A percentile compares a stretch with the other conserved stretches of the same genome.
Conservation (phyloP, 106 monocot species). For the Allium fistulosum region DNA sequence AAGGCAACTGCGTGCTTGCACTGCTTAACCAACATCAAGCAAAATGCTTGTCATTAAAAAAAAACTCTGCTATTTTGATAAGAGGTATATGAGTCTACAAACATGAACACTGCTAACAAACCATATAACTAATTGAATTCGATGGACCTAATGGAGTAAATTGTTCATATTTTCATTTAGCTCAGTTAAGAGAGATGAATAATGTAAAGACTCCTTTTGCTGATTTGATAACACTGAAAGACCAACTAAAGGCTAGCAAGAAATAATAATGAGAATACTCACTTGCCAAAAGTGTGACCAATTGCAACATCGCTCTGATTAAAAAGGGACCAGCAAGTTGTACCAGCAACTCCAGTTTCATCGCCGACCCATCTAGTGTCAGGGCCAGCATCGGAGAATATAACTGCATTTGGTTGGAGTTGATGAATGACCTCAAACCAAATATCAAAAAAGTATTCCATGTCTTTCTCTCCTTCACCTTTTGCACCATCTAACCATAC, state of each 20-base stretch:
- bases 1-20: too few species aligned
- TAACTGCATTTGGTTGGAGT: slow-evolving; percentile 74
- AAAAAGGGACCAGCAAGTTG: slow-evolving; percentile 94
- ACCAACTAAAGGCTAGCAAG: neutral
- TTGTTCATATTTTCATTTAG: too few species aligned
- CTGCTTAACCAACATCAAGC: too few species aligned
- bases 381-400: slow-evolving; percentile 83
- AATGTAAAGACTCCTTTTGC: neutral
- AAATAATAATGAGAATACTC: slow-evolving; percentile 3
- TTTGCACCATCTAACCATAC: slow-evolving; percentile 92
- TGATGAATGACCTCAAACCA: slow-evolving; percentile 96
- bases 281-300: slow-evolving; percentile 46
- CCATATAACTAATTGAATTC: too few species aligned
- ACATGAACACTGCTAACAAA: too few species aligned
- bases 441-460: slow-evolving; percentile 63
- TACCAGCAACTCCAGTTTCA: slow-evolving; percentile 64
- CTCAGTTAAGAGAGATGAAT: too few species aligned
- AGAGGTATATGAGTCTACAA: too few species aligned
- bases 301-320: slow-evolving; percentile 56
- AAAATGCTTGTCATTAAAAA: too few species aligned
- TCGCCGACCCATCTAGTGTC: slow-evolving; percentile 84
- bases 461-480: slow-evolving; percentile 51
- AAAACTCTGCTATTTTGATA: too few species aligned
- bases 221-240: neutral
- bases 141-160: too few species aligned